phyloP scores from a whole-genome alignment of 2,329 filamentous ascomycete species.

The Stemphylium beticola region DNA sequence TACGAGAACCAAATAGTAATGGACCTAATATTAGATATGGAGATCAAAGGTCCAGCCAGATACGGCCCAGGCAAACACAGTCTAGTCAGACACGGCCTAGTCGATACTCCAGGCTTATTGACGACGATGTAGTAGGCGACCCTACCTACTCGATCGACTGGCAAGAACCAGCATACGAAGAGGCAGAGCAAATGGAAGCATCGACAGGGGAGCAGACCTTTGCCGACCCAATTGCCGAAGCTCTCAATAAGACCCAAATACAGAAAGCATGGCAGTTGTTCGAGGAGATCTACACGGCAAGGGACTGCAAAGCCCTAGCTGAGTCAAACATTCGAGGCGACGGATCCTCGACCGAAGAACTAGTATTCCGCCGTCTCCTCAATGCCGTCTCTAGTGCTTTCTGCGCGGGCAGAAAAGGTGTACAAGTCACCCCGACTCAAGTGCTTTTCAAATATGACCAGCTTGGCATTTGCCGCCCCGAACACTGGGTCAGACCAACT shows the following conservation, averaged over 20 bases:
- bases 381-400: conserved; percentile 21
- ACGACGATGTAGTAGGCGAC: neutral
- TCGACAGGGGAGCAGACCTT: neutral
- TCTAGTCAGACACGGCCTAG: neutral
- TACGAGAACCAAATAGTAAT: neutral
- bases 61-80: neutral
- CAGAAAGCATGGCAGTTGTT: conserved; percentile 40
- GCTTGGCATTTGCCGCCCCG: conserved; percentile 30
- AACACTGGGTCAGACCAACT: conserved; percentile 28
- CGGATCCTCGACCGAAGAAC: conserved; percentile 19
- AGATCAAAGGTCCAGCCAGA: neutral
- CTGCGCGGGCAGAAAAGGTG: conserved; percentile 13
- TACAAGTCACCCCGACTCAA: conserved; percentile 28
- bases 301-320: conserved; percentile 37
- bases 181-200: neutral
- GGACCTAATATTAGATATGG: neutral
- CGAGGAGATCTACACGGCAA: conserved; percentile 33
- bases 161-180: neutral
- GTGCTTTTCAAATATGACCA: conserved; percentile 40
- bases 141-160: neutral
- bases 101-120: conserved; percentile 28
- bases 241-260: neutral
- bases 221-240: neutral
- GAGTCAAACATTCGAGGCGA: conserved; percentile 29
- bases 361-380: conserved; percentile 33